phyloP scores from a whole-genome alignment of 331 rosid species.

The Ulmus americana region DNA sequence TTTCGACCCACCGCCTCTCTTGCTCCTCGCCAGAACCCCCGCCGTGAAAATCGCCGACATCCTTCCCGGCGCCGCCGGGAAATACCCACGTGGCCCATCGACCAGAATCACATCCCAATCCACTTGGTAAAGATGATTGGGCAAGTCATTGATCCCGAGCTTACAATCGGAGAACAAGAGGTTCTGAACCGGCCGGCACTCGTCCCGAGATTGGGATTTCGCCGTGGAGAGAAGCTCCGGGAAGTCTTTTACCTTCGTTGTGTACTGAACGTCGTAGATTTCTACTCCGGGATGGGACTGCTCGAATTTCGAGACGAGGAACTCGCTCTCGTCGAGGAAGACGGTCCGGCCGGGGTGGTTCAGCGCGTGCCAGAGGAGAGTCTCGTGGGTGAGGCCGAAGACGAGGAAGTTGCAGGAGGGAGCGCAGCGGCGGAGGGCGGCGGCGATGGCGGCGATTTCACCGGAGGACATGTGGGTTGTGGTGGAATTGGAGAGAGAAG shows the following conservation, averaged over 20 bases:
- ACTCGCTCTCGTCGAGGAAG: slow-evolving; percentile 77
- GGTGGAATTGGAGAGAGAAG: slow-evolving; percentile 40
- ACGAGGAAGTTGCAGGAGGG: slow-evolving; percentile 55
- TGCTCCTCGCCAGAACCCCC: slow-evolving; percentile 67
- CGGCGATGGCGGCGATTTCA: slow-evolving; percentile 44
- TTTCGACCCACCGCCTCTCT: slow-evolving; percentile 16
- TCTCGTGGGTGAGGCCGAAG: slow-evolving; percentile 86
- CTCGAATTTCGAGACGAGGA: slow-evolving; percentile 62
- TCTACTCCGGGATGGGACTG: slow-evolving; percentile 62
- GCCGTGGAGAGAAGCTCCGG: slow-evolving; percentile 39
- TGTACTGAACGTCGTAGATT: slow-evolving; percentile 76
- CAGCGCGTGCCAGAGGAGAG: slow-evolving; percentile 82
- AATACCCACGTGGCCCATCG: slow-evolving; percentile 84
- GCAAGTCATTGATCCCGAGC: slow-evolving; percentile 72
- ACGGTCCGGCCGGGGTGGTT: slow-evolving; percentile 69
- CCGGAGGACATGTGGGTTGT: slow-evolving; percentile 46
- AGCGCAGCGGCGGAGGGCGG: slow-evolving; percentile 32
- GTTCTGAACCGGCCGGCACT: slow-evolving; percentile 79
- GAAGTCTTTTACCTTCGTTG: slow-evolving; percentile 55
- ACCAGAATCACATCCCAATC: slow-evolving; percentile 71
- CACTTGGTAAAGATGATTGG: slow-evolving; percentile 63
- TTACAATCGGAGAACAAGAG: slow-evolving; percentile 75
- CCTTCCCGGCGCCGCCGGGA: slow-evolving; percentile 62
- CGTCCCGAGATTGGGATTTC: slow-evolving; percentile 27
- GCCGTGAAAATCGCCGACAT: slow-evolving; percentile 83